A percentile compares a stretch with the other conserved stretches of the same genome.
Evolutionary conservation across 2,329 filamentous ascomycete genomes (phyloP).

Genomic region (Leptographium galeiforme): DNA sequence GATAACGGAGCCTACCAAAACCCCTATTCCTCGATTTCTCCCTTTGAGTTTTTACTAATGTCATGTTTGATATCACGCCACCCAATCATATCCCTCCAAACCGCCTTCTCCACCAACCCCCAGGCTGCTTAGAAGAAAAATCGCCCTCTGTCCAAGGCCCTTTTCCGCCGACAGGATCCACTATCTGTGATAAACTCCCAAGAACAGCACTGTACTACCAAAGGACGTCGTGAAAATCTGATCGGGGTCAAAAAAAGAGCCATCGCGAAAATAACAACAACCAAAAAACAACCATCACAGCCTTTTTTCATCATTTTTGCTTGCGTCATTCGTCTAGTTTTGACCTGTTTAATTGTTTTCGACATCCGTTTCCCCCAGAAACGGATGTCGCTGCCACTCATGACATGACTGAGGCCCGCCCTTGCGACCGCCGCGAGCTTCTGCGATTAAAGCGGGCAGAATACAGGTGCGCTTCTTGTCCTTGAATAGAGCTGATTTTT

Average conservation of each 20-base stretch:
- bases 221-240: constrained; percentile 13
- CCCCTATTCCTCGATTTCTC: background rate
- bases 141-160: background rate
- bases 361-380: constrained; percentile 48
- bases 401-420: constrained; percentile 61
- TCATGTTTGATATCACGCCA: background rate
- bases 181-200: constrained; percentile 14
- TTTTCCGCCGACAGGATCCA: constrained; percentile 6
- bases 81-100: constrained; percentile 7
- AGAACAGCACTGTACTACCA: constrained; percentile 6
- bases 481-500: constrained; percentile 34
- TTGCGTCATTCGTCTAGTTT: constrained; percentile 18
- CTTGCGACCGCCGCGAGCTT: constrained; percentile 51
- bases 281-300: constrained; percentile 17
- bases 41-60: background rate
- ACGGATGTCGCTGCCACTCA: constrained; percentile 56
- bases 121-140: constrained; percentile 4
- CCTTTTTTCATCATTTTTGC: constrained; percentile 22
- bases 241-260: constrained; percentile 9
- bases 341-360: constrained; percentile 20
- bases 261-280: constrained; percentile 14
- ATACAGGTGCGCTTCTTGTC: constrained; percentile 38
- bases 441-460: constrained; percentile 52
- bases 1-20: background rate
- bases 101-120: constrained; percentile 1